phyloP scores from a whole-genome alignment of 129 eudicot genomes.

The carrot (Daucus carota) region DNA sequence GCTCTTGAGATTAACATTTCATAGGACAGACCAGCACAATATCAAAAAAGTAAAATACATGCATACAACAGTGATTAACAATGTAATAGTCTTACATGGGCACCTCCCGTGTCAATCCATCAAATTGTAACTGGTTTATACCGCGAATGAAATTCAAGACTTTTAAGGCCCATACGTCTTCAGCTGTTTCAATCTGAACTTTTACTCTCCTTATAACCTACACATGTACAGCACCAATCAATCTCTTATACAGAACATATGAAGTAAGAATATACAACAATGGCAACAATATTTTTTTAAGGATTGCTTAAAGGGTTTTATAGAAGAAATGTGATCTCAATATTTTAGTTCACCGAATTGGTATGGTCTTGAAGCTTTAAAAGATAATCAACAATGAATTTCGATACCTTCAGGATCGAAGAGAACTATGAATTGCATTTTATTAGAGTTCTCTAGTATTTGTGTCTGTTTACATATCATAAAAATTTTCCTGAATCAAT shows the following conservation, averaged over 20 bases:
- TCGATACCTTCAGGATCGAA: not conserved
- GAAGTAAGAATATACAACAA: not conserved
- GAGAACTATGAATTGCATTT: not conserved
- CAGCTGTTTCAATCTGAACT: slow-evolving; percentile 43
- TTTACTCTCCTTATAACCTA: slow-evolving; percentile 64
- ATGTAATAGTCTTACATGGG: slow-evolving; percentile 48
- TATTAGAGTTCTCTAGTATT: not conserved
- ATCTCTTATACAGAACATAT: not conserved
- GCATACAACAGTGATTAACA: not conserved
- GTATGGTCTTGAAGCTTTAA: not conserved
- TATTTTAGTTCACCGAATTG: not conserved
- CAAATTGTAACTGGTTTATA: slow-evolving; percentile 52
- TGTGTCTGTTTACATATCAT: not conserved
- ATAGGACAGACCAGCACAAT: not conserved
- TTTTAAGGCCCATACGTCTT: slow-evolving; percentile 84
- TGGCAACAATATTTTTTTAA: not conserved
- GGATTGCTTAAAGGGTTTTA: not conserved
- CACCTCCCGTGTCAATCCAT: slow-evolving; percentile 83
- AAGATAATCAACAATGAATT: not conserved
- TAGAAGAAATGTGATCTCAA: not conserved
- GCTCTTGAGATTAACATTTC: not conserved
- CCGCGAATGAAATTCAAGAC: slow-evolving; percentile 65
- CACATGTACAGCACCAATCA: not conserved
- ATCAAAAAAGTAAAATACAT: not conserved
- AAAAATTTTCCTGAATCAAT: not conserved